Evolutionary conservation across 2,329 filamentous ascomycete genomes (phyloP).

Genomic region (Microdochium bolleyi): DNA sequence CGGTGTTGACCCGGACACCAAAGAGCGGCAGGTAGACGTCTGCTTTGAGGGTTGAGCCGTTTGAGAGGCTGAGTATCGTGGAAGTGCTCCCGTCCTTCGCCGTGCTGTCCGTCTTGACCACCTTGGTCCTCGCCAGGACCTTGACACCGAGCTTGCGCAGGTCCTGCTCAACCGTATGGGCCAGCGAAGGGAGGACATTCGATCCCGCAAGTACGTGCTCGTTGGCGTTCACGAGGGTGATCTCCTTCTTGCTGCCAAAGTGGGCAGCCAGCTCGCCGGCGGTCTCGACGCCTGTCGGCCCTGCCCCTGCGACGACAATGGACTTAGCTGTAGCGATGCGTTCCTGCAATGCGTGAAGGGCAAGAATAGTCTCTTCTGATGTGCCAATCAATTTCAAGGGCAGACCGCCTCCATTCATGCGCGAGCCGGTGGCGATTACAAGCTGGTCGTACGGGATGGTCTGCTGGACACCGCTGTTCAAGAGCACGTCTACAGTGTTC

Average conservation of each 20-base stretch:
- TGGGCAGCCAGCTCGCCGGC: conserved; percentile 41
- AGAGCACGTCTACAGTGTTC: conserved; percentile 33
- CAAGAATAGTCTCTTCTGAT: conserved; percentile 30
- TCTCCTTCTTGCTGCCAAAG: conserved; percentile 37
- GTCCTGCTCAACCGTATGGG: conserved; percentile 21
- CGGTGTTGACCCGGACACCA: conserved; percentile 35
- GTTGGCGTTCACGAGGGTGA: conserved; percentile 30
- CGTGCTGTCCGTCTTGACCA: conserved; percentile 13
- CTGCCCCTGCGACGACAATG: conserved; percentile 44
- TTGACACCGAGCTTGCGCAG: conserved; percentile 36
- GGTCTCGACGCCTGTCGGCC: conserved; percentile 40
- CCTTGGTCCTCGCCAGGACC: conserved; percentile 28
- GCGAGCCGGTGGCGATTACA: conserved; percentile 45
- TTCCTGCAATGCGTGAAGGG: conserved; percentile 25
- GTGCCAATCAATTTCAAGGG: conserved; percentile 41
- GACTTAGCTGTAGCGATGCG: conserved; percentile 32
- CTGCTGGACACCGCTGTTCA: conserved; percentile 22
- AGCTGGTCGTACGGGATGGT: conserved; percentile 41
- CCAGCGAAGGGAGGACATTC: conserved; percentile 27
- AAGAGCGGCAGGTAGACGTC: conserved; percentile 39
- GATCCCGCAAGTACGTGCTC: neutral
- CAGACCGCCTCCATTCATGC: conserved; percentile 27
- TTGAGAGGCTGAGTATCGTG: conserved; percentile 23
- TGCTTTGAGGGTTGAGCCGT: conserved; percentile 25
- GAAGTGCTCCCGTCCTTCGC: conserved; percentile 8